These are phyloP conservation scores for Osmanthus fragrans DNA, from an alignment of 257 asterid genomes.

Conservation along the genomic window DNA sequence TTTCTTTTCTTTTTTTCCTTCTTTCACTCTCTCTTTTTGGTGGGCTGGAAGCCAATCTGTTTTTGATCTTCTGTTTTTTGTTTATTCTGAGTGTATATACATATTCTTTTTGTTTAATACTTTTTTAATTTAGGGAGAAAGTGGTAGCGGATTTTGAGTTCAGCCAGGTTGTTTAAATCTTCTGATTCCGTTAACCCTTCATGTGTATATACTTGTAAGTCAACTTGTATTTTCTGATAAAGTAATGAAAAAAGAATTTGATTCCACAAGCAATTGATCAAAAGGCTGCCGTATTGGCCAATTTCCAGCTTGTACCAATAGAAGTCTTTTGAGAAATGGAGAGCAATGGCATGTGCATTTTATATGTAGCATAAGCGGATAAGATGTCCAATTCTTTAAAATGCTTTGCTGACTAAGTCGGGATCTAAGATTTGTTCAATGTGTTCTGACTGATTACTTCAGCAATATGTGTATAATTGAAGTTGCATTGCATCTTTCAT, in stretches of 20 bases:
- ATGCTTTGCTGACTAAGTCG: neutral
- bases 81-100: conserved; percentile 25
- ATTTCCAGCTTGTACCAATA: neutral
- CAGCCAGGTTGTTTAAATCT: neutral
- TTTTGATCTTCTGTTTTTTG: conserved; percentile 12
- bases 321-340: neutral
- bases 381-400: neutral
- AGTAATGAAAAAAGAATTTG: neutral
- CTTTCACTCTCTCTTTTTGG: conserved; percentile 11
- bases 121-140: conserved; percentile 22
- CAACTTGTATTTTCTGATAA: neutral
- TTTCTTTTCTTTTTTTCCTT: neutral
- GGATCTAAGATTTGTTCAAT: neutral
- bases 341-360: neutral
- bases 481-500: neutral
- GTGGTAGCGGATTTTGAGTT: neutral
- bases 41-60: conserved; percentile 19
- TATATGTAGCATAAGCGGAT: neutral
- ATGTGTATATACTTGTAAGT: neutral
- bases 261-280: neutral
- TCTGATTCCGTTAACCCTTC: neutral
- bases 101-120: conserved; percentile 21
- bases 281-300: neutral
- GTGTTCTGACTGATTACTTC: no score
- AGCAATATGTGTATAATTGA: neutral